Conservation (phyloP, 2,329 filamentous ascomycete genomes). For the Colletotrichum sp. region DNA sequence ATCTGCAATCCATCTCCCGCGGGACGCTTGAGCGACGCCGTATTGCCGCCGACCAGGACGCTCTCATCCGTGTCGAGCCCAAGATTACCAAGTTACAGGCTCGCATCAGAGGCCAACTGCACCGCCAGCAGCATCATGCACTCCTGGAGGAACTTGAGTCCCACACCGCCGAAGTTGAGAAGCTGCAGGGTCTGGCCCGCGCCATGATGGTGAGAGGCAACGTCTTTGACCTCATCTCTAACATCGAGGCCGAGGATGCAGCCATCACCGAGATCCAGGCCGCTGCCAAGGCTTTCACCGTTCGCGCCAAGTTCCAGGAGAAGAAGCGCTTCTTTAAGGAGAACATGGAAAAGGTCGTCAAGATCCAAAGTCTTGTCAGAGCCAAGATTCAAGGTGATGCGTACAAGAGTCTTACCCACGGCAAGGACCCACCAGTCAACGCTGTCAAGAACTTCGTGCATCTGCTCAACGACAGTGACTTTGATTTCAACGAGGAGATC, state of each 20-base stretch:
- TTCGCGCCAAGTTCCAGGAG: slow-evolving; percentile 78
- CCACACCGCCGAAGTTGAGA: slow-evolving; percentile 68
- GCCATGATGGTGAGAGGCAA: slow-evolving; percentile 80
- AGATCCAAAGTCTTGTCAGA: slow-evolving; percentile 95
- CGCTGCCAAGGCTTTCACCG: slow-evolving; percentile 72
- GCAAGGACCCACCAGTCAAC: slow-evolving; percentile 94
- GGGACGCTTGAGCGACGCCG: slow-evolving; percentile 64
- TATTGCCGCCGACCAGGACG: slow-evolving; percentile 52
- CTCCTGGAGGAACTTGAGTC: slow-evolving; percentile 74
- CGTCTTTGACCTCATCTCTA: slow-evolving; percentile 74
- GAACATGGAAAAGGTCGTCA: slow-evolving; percentile 99
- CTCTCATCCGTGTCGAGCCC: slow-evolving; percentile 62
- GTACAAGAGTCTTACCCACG: slow-evolving; percentile 94
- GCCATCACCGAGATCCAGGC: slow-evolving; percentile 77
- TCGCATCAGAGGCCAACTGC: slow-evolving; percentile 67
- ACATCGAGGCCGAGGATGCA: slow-evolving; percentile 86
- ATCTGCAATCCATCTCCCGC: slow-evolving; percentile 64
- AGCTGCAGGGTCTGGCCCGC: slow-evolving; percentile 77
- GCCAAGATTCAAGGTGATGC: slow-evolving; percentile 96
- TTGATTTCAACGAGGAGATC: slow-evolving; percentile 98
- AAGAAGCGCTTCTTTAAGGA: slow-evolving; percentile 89
- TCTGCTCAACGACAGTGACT: slow-evolving; percentile 95
- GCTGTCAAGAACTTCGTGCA: slow-evolving; percentile 99
- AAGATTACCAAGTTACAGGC: slow-evolving; percentile 70
- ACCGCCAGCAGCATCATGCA: slow-evolving; percentile 63